Evolutionary conservation across 108 stramenopile species (phyloP).

Genomic region (Discostella pseudostelligera): DNA sequence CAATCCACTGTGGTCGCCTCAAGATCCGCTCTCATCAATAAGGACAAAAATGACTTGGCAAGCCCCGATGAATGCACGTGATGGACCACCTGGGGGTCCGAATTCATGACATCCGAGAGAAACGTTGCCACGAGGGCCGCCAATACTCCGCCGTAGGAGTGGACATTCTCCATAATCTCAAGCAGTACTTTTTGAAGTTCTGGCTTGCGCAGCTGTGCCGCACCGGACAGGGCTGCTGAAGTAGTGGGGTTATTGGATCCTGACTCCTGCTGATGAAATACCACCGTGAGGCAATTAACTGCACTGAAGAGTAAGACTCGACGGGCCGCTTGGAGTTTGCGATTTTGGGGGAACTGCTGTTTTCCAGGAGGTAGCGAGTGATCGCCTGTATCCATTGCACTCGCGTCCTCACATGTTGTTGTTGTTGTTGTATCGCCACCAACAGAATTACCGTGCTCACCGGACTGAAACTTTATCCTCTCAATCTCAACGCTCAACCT

Average conservation of each 20-base stretch:
- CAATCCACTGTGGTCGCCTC: slow-evolving; percentile 25
- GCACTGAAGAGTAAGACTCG: slow-evolving; percentile 79
- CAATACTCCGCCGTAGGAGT: slow-evolving; percentile 73
- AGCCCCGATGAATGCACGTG: slow-evolving; percentile 78
- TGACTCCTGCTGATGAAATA: slow-evolving; percentile 75
- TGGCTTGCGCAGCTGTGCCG: slow-evolving; percentile 61
- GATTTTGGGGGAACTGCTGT: neutral
- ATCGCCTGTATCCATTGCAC: no score
- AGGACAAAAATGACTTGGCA: slow-evolving; percentile 68
- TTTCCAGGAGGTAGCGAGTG: neutral
- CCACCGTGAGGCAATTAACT: slow-evolving; percentile 80
- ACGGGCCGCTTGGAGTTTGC: slow-evolving; percentile 51
- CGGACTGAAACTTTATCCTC: slow-evolving; percentile 14
- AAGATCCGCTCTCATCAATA: slow-evolving; percentile 47
- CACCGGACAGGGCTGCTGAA: slow-evolving; percentile 40
- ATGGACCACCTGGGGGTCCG: slow-evolving; percentile 82
- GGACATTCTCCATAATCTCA: slow-evolving; percentile 65
- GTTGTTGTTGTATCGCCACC: slow-evolving; percentile 6
- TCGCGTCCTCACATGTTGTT: slow-evolving; percentile 11
- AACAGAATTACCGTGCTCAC: neutral
- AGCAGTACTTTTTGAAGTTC: slow-evolving; percentile 59
- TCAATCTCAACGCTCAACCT: slow-evolving; percentile 64
- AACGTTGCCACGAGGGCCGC: slow-evolving; percentile 69
- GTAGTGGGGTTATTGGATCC: slow-evolving; percentile 44
- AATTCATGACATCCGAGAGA: slow-evolving; percentile 86